Evolutionary conservation across 2,329 filamentous ascomycete genomes (phyloP), one percentile per base, ranked within the genome.

Genomic region (Cucurbitaria berberidis): DNA sequence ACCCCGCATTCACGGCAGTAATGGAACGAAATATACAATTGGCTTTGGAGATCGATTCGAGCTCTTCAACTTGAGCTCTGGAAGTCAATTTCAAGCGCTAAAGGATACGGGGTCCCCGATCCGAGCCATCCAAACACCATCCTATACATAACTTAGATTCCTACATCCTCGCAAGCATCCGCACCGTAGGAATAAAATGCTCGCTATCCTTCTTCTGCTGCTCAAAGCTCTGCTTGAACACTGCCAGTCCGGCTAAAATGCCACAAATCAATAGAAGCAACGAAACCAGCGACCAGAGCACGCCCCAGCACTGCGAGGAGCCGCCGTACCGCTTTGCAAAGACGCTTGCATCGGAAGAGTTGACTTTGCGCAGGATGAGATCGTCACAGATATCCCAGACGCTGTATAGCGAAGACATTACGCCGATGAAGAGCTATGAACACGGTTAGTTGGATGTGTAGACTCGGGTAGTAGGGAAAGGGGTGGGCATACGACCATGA

Each of bases 311-410:
- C 67, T 89, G 87, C 1, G 88, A 90, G 0, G 88, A 91, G 30
- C 89, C 89, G 10, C 89, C 89, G 63, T 93, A 93, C 19, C 86
- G 82, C 74, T 90, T 82, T 7, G 89, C 89, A 64, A 93, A 93
- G 26, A 91, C 88, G 62, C 87, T 90, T 5, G 89, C 89, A 68
- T 93, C 89, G 4, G 89, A 91, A 19, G 82, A 86, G 73, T 93
- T 92, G 45, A 93, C 88, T 76, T 92, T 93, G 53, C 89, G 83
- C 4, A 92, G 77, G 61, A 93, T 91, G 27, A 93, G 79, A 63
- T 93, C 89, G 68, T 93, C 89, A 74, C 89, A 92, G 62, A 93
- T 93, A 78, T 93, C 89, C 89, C 89, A 93, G 5, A 90, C 89
- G 60, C 87, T 90, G 74, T 93, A 93, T 1, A 93, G 81, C 1